Conservation (phyloP, 108 stramenopile species). For the Nannochloropsis salina region DNA sequence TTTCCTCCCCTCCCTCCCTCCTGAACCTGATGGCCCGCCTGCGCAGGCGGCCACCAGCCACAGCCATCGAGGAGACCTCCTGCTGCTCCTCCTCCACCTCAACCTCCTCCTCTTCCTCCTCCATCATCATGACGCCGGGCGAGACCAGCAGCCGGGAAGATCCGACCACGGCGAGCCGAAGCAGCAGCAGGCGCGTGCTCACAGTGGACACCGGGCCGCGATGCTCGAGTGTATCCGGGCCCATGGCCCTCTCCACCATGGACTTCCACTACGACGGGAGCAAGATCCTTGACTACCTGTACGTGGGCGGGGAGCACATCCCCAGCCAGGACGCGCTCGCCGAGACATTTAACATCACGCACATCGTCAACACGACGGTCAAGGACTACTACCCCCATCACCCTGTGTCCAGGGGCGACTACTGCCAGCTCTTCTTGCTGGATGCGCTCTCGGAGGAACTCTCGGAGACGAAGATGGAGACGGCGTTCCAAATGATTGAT, state of each 20-base stretch:
- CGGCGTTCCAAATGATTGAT: neutral
- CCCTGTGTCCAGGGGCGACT: neutral
- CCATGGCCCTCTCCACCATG: neutral
- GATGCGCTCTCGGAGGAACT: neutral
- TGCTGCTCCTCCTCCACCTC: neutral
- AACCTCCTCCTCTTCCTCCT: neutral
- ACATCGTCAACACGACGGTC: neutral
- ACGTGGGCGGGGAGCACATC: constrained; percentile 14
- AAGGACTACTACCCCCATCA: constrained; percentile 6
- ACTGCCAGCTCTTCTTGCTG: neutral
- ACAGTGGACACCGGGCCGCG: neutral
- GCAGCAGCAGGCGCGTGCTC: neutral
- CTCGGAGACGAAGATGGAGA: neutral
- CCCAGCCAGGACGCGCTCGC: neutral
- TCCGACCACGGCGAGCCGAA: neutral
- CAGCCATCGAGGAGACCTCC: neutral
- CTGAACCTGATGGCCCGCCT: neutral
- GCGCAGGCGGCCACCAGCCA: neutral
- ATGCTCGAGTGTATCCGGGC: neutral
- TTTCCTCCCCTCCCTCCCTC: neutral
- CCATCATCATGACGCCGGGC: neutral
- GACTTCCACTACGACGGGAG: constrained; percentile 1
- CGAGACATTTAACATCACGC: neutral
- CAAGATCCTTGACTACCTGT: neutral
- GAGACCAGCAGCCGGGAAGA: neutral